Base-by-base conservation (phyloP, 2,329 filamentous ascomycete genomes). In the Calonectria pteridis region DNA sequence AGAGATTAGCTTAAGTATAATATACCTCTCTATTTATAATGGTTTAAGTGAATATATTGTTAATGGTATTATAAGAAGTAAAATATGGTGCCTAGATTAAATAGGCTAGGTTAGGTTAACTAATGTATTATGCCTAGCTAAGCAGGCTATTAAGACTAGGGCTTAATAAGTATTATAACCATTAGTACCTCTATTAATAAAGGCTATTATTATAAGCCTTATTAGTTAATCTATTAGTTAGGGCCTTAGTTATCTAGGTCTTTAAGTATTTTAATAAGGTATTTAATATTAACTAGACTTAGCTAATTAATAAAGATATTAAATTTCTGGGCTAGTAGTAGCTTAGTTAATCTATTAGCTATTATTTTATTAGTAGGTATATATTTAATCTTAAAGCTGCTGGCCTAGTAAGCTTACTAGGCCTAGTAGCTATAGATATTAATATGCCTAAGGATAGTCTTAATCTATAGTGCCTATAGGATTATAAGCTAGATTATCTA, bases 351-450 rank as follows among this genome's bases (percentile, higher is more conserved):
- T 3, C 49, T n/a, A n/a, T 58, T 6, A 23, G 29, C 16, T 23
- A 58, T 58, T 31, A 58, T 58, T 20, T 58, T 58, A 11, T 4
- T 13, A 10, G 13, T 40, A 23, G 18, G 67, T 0, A 53, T 73
- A 23, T 71, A 71, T 64, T 67, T 53, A 16, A 71, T 37, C 26
- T 71, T n/a, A n/a, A 73, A 73, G 13, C 14, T 4, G 13, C 33
- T 28, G n/a, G 62, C 49, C 33, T 37, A 43, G 40, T 49, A 73
- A 46, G 63, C 62, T 37, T 73, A 28, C 37, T 55, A 26, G 20
- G 67, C 63, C 64, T 31, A 74, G 49, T 29, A 58, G 64, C 46
- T 67, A n/a, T 74, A 46, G 18, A 71, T 43, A 29, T 74, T 18
- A 53, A 74, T 31, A 50, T 74, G 46, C 11, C 29, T 51, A 14